Percentiles rank a stretch among this genome's conserved stretches.
These are phyloP conservation scores for Termitomyces heimii DNA, from an alignment of 768 basidiomycete species.

Conservation along the genomic window DNA sequence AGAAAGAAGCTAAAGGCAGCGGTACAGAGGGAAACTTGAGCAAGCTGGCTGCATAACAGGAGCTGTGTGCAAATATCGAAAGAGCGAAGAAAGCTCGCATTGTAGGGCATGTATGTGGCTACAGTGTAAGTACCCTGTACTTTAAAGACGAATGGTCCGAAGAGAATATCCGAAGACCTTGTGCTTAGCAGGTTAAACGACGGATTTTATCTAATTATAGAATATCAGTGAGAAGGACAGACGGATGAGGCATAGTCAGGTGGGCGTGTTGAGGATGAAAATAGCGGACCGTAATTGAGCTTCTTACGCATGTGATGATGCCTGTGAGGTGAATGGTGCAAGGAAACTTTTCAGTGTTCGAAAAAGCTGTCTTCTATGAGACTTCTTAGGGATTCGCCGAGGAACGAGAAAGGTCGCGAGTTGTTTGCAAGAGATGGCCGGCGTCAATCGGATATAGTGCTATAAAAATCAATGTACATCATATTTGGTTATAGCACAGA, in stretches of 20 bases:
- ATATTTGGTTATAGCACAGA: background rate
- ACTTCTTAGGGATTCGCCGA: background rate
- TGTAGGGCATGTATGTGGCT: background rate
- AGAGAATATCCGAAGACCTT: background rate
- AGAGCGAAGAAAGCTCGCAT: background rate
- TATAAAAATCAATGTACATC: background rate
- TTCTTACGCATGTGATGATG: background rate
- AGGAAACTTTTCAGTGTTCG: background rate
- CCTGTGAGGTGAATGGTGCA: background rate
- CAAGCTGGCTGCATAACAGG: slow-evolving; percentile 1
- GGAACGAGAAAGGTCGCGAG: background rate
- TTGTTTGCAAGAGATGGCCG: background rate
- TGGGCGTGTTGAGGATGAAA: background rate
- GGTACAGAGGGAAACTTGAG: slow-evolving; percentile 24
- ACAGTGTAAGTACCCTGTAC: background rate
- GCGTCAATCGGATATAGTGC: background rate
- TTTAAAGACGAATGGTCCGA: background rate
- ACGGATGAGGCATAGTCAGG: background rate
- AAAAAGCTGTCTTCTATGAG: no score
- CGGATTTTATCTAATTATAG: background rate
- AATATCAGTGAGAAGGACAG: background rate
- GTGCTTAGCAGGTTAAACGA: background rate
- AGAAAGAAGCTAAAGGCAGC: slow-evolving; percentile 22
- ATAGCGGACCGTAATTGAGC: background rate
- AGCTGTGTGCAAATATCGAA: background rate